Base-by-base conservation (phyloP, 495 filamentous ascomycete genomes). In the Daldinia caldariorum region DNA sequence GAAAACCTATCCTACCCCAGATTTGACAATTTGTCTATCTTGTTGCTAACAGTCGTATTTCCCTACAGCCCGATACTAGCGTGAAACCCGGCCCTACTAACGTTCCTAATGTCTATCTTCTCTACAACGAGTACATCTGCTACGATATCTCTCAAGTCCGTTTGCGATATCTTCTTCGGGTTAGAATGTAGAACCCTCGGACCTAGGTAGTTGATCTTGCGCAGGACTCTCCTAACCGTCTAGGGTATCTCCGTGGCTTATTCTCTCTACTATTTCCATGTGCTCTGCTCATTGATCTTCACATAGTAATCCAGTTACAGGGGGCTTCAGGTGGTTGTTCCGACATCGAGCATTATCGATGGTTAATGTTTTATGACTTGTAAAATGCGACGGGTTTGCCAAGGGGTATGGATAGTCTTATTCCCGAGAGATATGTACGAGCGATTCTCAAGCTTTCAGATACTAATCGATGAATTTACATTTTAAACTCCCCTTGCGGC, bases 111-210 rank as follows among this genome's bases (percentile, higher is more conserved):
- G 74, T 80, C 0, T 68, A 67, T 18, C 78, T 90, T 20, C 71
- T 75, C 5, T 90, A 89, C 74, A 90, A 90, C 71, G 89, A 91
- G 83, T 96, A 94, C 74, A 92, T 95, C 54, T 84, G 84, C 31
- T 97, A 97, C 71, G 88, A 94, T 73, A 83, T 92, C 8, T 81
- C 89, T 0, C 93, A 97, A 80, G 87, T 96, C 34, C 85, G 89
- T 16, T 83, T 94, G 61, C 84, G 90, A 7, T 97, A 97, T 75
- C 79, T 97, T 13, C 89, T 96, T 71, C 84, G 87, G 13, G 85
- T 93, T 50, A 78, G 79, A 58, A 87, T 88, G 79, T 80, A 78
- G 73, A 68, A 59, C 10, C 13, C 22, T 59, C 50, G 26, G 45
- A 58, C 32, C 55, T 39, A 39, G 26, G 26, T 26, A 26, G 43